Percentiles rank a stretch among this genome's conserved stretches.
Evolutionary conservation across 78 protist genomes (phyloP).

Genomic region (Isochrysis galbana): DNA sequence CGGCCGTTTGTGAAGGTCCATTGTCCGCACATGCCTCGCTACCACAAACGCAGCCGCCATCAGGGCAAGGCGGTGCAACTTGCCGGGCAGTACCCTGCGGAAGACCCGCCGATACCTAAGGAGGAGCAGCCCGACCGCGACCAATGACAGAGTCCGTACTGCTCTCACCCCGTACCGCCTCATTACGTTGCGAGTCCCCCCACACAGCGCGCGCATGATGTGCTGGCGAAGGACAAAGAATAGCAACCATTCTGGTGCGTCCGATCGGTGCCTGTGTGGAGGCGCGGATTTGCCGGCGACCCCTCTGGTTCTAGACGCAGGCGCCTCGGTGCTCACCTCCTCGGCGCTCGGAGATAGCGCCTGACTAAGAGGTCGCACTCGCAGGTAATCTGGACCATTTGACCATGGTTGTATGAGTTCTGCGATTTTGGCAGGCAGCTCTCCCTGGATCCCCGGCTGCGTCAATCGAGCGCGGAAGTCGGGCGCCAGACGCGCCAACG

Average conservation of each 20-base stretch:
- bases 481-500: not conserved
- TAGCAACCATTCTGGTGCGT: not conserved
- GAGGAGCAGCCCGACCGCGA: too few relatives aligned
- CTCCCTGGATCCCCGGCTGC: not conserved
- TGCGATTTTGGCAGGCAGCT: not conserved
- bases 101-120: too few relatives aligned
- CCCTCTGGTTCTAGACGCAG: too few relatives aligned
- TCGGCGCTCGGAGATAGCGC: not conserved
- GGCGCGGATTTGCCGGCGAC: not conserved
- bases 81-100: too few relatives aligned
- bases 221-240: not conserved
- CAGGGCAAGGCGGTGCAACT: too few relatives aligned
- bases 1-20: too few relatives aligned
- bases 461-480: not conserved
- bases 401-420: not conserved
- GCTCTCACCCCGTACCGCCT: too few relatives aligned
- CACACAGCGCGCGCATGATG: not conserved
- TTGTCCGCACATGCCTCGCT: too few relatives aligned
- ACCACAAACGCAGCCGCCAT: too few relatives aligned
- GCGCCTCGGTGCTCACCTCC: not conserved
- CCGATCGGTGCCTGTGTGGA: not conserved
- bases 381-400: not conserved
- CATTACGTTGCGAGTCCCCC: too few relatives aligned
- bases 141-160: too few relatives aligned
- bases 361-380: not conserved